These are phyloP conservation scores for Nepenthes alata DNA, from an alignment of 179 eudicot genomes.

Conservation along the genomic window DNA sequence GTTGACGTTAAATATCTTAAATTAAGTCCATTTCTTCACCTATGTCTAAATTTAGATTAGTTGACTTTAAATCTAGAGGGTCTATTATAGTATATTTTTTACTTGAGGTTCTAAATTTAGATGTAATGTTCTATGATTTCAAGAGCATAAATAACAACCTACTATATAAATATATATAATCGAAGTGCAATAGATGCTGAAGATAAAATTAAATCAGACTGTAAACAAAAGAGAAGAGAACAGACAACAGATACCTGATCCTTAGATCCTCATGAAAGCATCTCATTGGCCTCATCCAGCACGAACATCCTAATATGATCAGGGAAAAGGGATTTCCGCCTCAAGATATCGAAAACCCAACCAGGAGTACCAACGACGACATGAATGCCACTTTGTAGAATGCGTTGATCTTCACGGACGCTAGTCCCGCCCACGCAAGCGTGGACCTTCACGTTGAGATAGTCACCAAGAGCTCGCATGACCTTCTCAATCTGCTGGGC, in stretches of 20 bases:
- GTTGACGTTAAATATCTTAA: no score
- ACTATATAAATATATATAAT: background rate
- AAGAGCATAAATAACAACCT: no score
- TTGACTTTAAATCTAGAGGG: no score
- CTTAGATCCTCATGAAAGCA: slow-evolving; percentile 49
- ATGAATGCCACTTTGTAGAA: slow-evolving; percentile 34
- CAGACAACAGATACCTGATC: slow-evolving; percentile 24
- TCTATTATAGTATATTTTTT: no score
- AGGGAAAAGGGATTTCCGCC: slow-evolving; percentile 32
- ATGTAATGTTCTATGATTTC: no score
- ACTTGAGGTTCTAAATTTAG: no score
- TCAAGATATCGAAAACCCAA: slow-evolving; percentile 43
- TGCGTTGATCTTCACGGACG: slow-evolving; percentile 44
- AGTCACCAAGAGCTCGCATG: slow-evolving; percentile 56
- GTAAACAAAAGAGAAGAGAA: background rate
- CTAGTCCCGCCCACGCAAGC: slow-evolving; percentile 48
- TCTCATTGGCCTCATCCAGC: slow-evolving; percentile 52
- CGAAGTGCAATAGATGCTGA: background rate
- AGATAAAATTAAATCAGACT: background rate
- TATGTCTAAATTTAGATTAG: no score
- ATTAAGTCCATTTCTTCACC: no score
- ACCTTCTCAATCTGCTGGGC: slow-evolving; percentile 54
- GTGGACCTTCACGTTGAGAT: slow-evolving; percentile 44
- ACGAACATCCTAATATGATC: slow-evolving; percentile 37
- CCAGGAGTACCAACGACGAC: slow-evolving; percentile 45